phyloP scores from a whole-genome alignment of 257 asterid genomes.

The Solanum sejunctum region DNA sequence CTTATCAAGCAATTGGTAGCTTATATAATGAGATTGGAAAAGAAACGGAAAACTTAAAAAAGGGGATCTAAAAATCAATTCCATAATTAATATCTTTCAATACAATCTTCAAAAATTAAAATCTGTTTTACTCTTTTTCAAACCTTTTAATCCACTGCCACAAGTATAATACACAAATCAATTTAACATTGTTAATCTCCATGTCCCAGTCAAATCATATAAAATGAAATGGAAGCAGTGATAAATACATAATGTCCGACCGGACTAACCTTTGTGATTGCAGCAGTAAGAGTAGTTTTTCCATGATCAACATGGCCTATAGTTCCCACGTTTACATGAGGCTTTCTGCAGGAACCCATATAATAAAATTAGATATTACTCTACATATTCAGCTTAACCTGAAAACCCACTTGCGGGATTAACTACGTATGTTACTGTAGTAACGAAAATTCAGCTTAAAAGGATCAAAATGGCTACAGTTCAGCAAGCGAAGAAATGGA shows the following conservation, averaged over 20 bases:
- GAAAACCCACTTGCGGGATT: no score
- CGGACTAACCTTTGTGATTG: constrained; percentile 64
- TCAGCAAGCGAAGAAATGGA: neutral
- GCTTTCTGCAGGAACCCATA: constrained; percentile 41
- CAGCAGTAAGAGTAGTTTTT: constrained; percentile 92
- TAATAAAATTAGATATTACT: neutral
- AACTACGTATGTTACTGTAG: no score
- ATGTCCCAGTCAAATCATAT: neutral
- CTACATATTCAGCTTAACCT: neutral
- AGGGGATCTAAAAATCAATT: neutral
- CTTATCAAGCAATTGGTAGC: neutral
- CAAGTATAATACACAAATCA: neutral
- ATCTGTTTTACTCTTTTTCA: neutral
- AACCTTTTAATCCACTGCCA: neutral
- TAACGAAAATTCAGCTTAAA: neutral
- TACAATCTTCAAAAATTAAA: neutral
- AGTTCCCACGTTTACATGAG: constrained; percentile 95
- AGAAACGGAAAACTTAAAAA: neutral
- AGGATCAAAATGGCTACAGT: neutral
- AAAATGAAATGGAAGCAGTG: neutral
- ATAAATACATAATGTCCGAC: neutral
- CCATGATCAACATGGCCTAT: constrained; percentile 99
- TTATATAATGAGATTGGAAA: neutral
- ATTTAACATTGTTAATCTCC: neutral
- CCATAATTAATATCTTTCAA: neutral